Base-by-base conservation (phyloP, 2,329 filamentous ascomycete species). In the Aspergillus sp. region DNA sequence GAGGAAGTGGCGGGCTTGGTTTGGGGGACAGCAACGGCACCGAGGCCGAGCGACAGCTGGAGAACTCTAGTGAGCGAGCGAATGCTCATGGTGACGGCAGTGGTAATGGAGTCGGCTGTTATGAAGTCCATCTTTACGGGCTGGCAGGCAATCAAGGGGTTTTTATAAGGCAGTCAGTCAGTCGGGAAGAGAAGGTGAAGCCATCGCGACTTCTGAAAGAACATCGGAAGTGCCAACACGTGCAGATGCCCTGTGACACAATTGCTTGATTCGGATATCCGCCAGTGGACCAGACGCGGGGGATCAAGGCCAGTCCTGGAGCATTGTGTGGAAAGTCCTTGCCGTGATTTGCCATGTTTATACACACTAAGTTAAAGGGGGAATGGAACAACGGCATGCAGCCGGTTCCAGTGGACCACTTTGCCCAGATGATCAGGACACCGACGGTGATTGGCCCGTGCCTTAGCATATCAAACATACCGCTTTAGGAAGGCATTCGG, bases 21-120 rank as follows among this genome's bases (percentile, higher is more conserved):
- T 13, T 49, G 52, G 7, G 50, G 47, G 3, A 47, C 39, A 10
- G 45, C 46, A n/a, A 41, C 20, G n/a, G 50, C 49, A n/a, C 48
- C 46, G n/a, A 48, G 9, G 5, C 49, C 51, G 33, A 56, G 44
- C 10, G 46, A 47, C 30, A 45, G 43, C 30, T 35, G 43, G 32
- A 45, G 44, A 19, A 7, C 41, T n/a, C 20, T 27, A 3, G 41
- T 25, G 41, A 43, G 41, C 13, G 23, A 43, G 6, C 37, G 37
- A 19, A 39, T 19, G 15, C 37, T 20, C 37, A 43, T 27, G 3
- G 23, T 43, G 41, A 43, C 23, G 41, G 41, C 41, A 13, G 41
- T 15, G n/a, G 22, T 9, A 19, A 43, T 27, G 10, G 37, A 39
- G 17, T 19, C 10, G 37, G 19, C 37, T 7, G 37, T 39, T 7